A percentile compares a stretch with the other conserved stretches of the same genome.
These are phyloP conservation scores for Penicillium sp. DNA, from an alignment of 2,329 filamentous ascomycete genomes.

Conservation along the genomic window DNA sequence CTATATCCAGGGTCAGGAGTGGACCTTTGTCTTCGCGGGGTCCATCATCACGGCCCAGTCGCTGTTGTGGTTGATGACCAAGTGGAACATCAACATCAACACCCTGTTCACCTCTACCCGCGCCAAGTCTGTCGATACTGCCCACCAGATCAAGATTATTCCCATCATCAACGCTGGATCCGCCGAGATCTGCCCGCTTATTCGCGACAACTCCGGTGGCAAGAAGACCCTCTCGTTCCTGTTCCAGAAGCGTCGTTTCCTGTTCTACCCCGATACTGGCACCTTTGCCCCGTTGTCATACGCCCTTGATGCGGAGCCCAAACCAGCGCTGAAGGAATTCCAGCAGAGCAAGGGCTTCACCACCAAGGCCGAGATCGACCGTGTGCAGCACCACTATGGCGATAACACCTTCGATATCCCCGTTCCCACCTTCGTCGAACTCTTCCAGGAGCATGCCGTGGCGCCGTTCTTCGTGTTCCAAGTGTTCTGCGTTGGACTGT, in stretches of 20 bases:
- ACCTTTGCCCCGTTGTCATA: conserved; percentile 84
- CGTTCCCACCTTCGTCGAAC: conserved; percentile 90
- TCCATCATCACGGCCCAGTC: conserved; percentile 86
- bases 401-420: conserved; percentile 97
- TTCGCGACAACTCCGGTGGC: conserved; percentile 75
- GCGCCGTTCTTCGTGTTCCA: conserved; percentile 99
- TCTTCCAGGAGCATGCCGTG: conserved; percentile 98
- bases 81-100: conserved; percentile 92
- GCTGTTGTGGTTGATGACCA: conserved; percentile 91
- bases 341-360: conserved; percentile 79
- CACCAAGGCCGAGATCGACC: conserved; percentile 75
- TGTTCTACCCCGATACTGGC: conserved; percentile 74
- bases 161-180: conserved; percentile 87
- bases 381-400: conserved; percentile 90
- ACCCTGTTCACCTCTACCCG: conserved; percentile 79
- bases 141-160: conserved; percentile 88
- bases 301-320: conserved; percentile 82
- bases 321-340: conserved; percentile 77
- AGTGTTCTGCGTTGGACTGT: conserved; percentile 96
- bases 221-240: conserved; percentile 84
- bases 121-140: conserved; percentile 72
- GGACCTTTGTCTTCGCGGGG: conserved; percentile 95
- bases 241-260: conserved; percentile 97
- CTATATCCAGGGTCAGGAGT: conserved; percentile 92
- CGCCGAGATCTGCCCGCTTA: conserved; percentile 82